Conservation (phyloP, 2,329 filamentous ascomycete genomes). For the Monilinia vaccinii-corymbosi region DNA sequence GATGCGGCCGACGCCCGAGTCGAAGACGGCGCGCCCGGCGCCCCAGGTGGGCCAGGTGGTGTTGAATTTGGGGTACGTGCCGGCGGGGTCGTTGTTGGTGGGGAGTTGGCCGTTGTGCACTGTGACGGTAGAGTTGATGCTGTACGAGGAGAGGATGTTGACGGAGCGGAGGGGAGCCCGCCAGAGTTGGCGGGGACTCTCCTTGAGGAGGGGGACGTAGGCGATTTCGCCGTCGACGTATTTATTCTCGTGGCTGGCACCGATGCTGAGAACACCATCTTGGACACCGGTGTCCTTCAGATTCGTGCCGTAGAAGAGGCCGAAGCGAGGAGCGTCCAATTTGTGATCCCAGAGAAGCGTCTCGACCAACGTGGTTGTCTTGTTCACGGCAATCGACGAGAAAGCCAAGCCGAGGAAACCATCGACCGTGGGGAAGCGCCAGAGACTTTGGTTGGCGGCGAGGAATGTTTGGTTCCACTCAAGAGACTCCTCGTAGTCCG, state of each 20-base stretch:
- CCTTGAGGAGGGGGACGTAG: neutral
- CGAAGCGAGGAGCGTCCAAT: neutral
- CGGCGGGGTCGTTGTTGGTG: neutral
- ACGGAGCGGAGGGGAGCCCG: neutral
- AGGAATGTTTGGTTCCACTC: conserved; percentile 7
- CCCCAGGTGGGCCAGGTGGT: neutral
- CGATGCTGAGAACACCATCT: neutral
- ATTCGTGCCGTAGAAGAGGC: conserved; percentile 1
- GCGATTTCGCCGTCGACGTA: conserved; percentile 6
- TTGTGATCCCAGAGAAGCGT: neutral
- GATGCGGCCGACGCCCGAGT: conserved; percentile 3
- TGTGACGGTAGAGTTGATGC: neutral
- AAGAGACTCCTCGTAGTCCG: neutral
- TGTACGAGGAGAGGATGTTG: neutral
- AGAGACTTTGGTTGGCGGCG: neutral
- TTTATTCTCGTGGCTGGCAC: neutral
- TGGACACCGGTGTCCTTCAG: neutral
- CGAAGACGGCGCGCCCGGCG: neutral
- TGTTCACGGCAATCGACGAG: neutral
- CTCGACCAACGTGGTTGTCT: neutral
- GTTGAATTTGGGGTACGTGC: neutral
- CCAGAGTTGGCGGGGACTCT: neutral
- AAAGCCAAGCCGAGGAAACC: conserved; percentile 2
- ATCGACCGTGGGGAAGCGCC: neutral
- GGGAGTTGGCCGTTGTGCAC: neutral